A percentile compares a stretch with the other conserved stretches of the same genome.
These are phyloP conservation scores for Geranium incanum DNA, from an alignment of 441 rosid genomes.

Conservation along the genomic window DNA sequence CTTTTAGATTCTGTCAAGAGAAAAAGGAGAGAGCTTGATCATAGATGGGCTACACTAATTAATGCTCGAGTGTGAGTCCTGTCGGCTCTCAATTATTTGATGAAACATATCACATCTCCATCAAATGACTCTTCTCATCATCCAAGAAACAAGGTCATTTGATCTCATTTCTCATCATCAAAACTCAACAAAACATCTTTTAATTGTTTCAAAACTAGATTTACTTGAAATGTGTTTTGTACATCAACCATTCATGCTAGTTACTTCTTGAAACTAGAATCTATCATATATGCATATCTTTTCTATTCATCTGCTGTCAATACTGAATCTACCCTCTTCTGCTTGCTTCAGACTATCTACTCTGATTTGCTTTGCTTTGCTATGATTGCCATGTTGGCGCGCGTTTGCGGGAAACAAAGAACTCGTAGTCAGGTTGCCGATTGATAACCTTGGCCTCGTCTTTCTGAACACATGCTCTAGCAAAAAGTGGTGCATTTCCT, in stretches of 20 bases:
- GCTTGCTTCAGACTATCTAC: background rate
- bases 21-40: too few species aligned
- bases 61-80: too few species aligned
- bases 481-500: conserved; percentile 22
- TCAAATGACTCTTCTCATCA: too few species aligned
- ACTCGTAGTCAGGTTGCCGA: conserved; percentile 22
- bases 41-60: too few species aligned
- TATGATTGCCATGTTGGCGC: background rate
- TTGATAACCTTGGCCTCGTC: conserved; percentile 15
- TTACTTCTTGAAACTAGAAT: background rate
- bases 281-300: background rate
- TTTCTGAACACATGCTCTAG: conserved; percentile 18
- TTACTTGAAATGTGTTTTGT: background rate
- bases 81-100: too few species aligned
- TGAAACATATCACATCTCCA: too few species aligned
- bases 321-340: background rate
- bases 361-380: background rate
- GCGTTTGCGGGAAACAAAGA: conserved; percentile 21
- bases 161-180: too few species aligned
- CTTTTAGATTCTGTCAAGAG: too few species aligned
- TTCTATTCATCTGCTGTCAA: background rate
- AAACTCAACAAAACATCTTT: too few species aligned
- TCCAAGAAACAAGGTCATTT: too few species aligned
- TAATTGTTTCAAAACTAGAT: too few species aligned
- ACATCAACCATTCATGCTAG: background rate